Base-by-base conservation (phyloP, 2,329 filamentous ascomycete genomes). In the Aureobasidium subglaciale region DNA sequence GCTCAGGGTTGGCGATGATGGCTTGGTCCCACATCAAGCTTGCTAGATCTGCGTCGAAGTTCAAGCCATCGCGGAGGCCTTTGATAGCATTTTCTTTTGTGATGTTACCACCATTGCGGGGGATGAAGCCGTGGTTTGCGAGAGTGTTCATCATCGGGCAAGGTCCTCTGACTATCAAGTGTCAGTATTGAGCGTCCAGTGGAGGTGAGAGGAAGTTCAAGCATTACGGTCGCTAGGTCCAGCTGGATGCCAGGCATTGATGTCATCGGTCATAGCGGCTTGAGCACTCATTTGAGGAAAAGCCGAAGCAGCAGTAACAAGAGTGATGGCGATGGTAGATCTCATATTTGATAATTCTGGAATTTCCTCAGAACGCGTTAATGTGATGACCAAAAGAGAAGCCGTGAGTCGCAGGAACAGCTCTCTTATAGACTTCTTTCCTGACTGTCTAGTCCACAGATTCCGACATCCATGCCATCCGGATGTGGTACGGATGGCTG, bases 61-160 rank as follows among this genome's bases (percentile, higher is more conserved):
- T 46, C 3, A 46, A 16, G 4, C 16, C 27, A 11, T 46, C 42
- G 9, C 11, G 4, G 4, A 46, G 42, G 24, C 42, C 42, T 34
- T 10, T 22, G 27, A 46, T 46, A 3, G 42, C 42, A 11, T 46
- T 46, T n/a, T 34, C 16, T 11, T 46, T 46, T 22, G 49, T 55
- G 56, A 59, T 58, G 20, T 56, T 56, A 15, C 56, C 35, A 32
- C 59, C 59, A 27, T 59, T 53, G 35, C 58, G 59, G 9, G 58
- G 56, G 30, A 66, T 58, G 56, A 59, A 65, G 37, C 60, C 61
- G 55, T 64, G 63, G 52, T 64, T 64, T 24, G 63, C 63, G 13
- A 61, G 59, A 7, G 61, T 60, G 42, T 64, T 63, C 40, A 64
- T 53, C 32, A 58, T 62, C 9, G 52, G 52, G 29, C 52, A 55